Conservation (phyloP, 345 rosid genomes). For the Aurinia saxatilis region DNA sequence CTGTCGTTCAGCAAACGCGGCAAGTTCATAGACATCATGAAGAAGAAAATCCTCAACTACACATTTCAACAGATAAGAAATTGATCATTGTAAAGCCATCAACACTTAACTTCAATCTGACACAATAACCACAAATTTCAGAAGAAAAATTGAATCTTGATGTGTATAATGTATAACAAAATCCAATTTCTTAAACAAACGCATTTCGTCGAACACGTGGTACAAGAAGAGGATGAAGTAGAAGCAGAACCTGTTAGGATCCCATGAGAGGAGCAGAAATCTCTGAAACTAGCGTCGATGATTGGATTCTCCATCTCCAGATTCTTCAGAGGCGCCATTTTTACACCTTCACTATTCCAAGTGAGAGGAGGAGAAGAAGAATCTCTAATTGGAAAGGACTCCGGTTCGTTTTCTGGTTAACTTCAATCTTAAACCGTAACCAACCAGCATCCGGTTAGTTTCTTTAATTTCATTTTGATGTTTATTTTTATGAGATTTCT, state of each 20-base stretch:
- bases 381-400: neutral
- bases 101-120: too few relatives aligned
- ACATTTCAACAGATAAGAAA: neutral
- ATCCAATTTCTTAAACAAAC: neutral
- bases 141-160: neutral
- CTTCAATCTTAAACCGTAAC: too few relatives aligned
- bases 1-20: slow-evolving; percentile 38
- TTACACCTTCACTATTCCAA: neutral
- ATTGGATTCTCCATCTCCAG: slow-evolving; percentile 42
- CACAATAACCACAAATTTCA: neutral
- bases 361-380: neutral
- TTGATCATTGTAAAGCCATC: neutral
- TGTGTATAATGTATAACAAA: neutral
- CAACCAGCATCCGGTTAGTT: neutral
- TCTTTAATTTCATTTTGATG: too few relatives aligned
- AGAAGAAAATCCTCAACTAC: slow-evolving; percentile 57
- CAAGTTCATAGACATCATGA: slow-evolving; percentile 43
- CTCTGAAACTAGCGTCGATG: slow-evolving; percentile 45
- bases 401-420: slow-evolving; percentile 2
- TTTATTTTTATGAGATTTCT: too few relatives aligned
- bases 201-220: slow-evolving; percentile 16
- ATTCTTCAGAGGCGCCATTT: slow-evolving; percentile 57
- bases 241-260: slow-evolving; percentile 41
- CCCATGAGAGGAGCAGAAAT: slow-evolving; percentile 55
- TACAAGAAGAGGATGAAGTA: neutral